Evolutionary conservation across 768 basidiomycete genomes (phyloP).

Genomic region (Agaricus subrufescens): DNA sequence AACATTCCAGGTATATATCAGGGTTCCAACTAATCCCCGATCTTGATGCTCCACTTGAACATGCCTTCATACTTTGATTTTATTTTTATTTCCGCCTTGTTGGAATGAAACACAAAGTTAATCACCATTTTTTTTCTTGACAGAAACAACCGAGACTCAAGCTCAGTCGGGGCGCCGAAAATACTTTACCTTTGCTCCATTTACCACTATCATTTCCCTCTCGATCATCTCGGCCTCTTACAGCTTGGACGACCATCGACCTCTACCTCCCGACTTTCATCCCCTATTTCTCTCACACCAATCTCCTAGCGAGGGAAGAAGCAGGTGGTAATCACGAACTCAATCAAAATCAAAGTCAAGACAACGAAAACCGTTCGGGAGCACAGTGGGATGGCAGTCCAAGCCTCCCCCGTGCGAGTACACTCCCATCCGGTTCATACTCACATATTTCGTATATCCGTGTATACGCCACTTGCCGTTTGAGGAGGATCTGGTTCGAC

Average conservation of each 20-base stretch:
- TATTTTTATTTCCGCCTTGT: too few relatives aligned
- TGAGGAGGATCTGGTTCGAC: conserved; percentile 75
- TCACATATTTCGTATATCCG: conserved; percentile 70
- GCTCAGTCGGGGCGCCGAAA: conserved; percentile 15
- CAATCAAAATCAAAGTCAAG: background rate
- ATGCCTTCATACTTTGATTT: background rate
- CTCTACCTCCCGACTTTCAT: conserved; percentile 56
- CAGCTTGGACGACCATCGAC: conserved; percentile 64
- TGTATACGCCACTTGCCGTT: conserved; percentile 73
- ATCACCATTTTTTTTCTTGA: conserved; percentile 11
- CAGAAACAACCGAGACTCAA: conserved; percentile 56
- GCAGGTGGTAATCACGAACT: too few relatives aligned
- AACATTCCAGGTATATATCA: conserved; percentile 66
- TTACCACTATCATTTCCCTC: conserved; percentile 66
- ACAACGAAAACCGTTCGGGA: too few relatives aligned
- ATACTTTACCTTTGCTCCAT: conserved; percentile 53
- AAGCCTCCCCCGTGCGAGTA: too few relatives aligned
- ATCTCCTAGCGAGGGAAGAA: conserved; percentile 10
- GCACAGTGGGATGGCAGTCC: too few relatives aligned
- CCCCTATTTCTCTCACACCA: conserved; percentile 52
- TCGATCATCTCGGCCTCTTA: conserved; percentile 50
- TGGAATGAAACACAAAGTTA: background rate
- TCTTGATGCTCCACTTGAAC: background rate
- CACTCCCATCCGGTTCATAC: conserved; percentile 23
- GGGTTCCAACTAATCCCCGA: conserved; percentile 11